phyloP scores from a whole-genome alignment of 768 basidiomycete species.

The Tylopilus rubrobrunneus region DNA sequence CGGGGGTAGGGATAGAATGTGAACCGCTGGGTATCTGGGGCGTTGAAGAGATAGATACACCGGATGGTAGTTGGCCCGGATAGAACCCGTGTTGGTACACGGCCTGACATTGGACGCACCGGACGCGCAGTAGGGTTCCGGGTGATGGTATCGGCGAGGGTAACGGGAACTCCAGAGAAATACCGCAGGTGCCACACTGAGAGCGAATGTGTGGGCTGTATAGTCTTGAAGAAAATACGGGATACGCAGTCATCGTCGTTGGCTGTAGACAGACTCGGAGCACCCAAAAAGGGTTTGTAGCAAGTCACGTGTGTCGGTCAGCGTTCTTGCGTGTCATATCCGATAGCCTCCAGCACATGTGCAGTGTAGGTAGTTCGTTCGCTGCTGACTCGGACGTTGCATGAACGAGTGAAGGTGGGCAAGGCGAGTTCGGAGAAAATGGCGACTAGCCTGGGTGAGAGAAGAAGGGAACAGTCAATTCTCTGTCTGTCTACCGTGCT shows the following conservation, averaged over 20 bases:
- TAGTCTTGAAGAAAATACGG: constrained; percentile 60
- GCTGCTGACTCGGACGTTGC: no score
- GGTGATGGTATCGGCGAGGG: constrained; percentile 55
- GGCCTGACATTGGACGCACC: constrained; percentile 65
- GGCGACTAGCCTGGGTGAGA: no score
- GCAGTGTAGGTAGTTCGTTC: no score
- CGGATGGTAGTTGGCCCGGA: constrained; percentile 50
- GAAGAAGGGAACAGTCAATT: no score
- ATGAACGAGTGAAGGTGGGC: no score
- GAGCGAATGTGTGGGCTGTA: constrained; percentile 65
- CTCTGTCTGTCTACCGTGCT: no score
- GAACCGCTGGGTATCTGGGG: constrained; percentile 19
- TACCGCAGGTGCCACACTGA: constrained; percentile 53
- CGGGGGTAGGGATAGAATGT: constrained; percentile 12
- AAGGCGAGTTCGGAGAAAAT: no score
- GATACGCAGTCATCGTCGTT: constrained; percentile 43
- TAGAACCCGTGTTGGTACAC: constrained; percentile 65
- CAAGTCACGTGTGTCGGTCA: constrained; percentile 15
- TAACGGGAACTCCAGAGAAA: constrained; percentile 62
- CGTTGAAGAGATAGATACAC: constrained; percentile 11
- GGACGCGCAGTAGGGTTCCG: constrained; percentile 58
- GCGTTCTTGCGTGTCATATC: no score
- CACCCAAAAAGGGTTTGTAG: constrained; percentile 5
- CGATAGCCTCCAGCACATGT: no score
- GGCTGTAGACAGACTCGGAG: neutral